A percentile compares a stretch with the other conserved stretches of the same genome.
These are phyloP conservation scores for Spergularia bocconei DNA, from an alignment of 148 eudicot genomes.

Conservation along the genomic window DNA sequence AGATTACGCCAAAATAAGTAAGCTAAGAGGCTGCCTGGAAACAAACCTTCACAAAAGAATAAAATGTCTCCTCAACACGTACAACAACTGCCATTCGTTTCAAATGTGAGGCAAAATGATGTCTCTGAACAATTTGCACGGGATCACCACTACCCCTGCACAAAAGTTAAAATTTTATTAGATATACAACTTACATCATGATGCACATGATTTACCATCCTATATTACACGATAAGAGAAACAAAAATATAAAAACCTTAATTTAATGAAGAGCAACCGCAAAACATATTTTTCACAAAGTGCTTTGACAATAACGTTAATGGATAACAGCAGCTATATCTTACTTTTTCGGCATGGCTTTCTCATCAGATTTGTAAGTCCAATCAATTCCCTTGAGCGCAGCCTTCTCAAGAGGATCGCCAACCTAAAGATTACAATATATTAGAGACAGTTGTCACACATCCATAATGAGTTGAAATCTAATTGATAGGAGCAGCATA, in stretches of 20 bases:
- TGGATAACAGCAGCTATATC: constrained; percentile 14
- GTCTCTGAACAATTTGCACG: constrained; percentile 94
- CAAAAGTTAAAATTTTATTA: constrained; percentile 4
- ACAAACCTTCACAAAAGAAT: constrained; percentile 86
- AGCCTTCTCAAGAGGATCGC: constrained; percentile 99
- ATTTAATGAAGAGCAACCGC: background rate
- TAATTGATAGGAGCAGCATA: background rate
- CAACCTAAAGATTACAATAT: constrained; percentile 52
- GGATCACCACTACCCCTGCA: constrained; percentile 77
- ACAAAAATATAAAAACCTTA: background rate
- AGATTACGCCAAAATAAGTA: background rate
- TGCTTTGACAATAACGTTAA: background rate
- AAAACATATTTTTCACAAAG: constrained; percentile 1
- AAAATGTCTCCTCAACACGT: constrained; percentile 81
- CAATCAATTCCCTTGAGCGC: constrained; percentile 93
- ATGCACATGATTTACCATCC: background rate
- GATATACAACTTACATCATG: background rate
- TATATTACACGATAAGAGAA: background rate
- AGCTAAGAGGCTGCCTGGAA: background rate
- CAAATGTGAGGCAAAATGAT: constrained; percentile 93
- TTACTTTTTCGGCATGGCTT: constrained; percentile 96
- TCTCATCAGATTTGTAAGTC: constrained; percentile 96
- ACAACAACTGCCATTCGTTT: constrained; percentile 96
- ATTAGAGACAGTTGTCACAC: background rate
- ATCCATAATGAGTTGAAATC: background rate